phyloP scores from a whole-genome alignment of 2,329 filamentous ascomycete species.

The Pseudopithomyces maydicus region DNA sequence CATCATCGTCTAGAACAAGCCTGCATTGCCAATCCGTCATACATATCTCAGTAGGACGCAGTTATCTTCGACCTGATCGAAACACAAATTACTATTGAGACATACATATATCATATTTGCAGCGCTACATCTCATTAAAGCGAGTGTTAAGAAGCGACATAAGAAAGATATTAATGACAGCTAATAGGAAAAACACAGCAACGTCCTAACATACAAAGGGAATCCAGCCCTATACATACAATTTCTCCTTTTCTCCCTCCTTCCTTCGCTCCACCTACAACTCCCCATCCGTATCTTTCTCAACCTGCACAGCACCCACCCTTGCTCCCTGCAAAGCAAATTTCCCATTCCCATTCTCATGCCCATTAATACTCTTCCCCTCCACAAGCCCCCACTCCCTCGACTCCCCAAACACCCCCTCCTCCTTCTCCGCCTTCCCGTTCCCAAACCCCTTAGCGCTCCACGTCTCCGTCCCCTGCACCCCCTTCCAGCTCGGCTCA shows the following conservation, averaged over 20 bases:
- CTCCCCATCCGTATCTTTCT: neutral
- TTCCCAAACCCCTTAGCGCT: constrained; percentile 50
- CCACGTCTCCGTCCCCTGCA: constrained; percentile 56
- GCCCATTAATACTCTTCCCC: neutral
- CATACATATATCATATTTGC: too few species aligned
- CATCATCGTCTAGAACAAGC: too few species aligned
- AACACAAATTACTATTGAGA: too few species aligned
- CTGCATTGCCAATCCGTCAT: too few species aligned
- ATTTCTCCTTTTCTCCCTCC: too few species aligned
- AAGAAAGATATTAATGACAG: too few species aligned
- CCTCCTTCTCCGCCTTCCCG: constrained; percentile 53
- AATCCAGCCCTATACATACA: neutral
- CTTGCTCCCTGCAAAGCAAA: neutral
- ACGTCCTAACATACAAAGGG: neutral
- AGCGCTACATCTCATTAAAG: too few species aligned
- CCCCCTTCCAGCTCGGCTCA: constrained; percentile 45
- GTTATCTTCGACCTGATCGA: too few species aligned
- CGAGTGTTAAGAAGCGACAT: too few species aligned
- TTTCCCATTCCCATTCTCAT: constrained; percentile 18
- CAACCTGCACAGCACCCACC: neutral
- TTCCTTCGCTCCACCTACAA: neutral
- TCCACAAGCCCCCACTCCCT: constrained; percentile 38
- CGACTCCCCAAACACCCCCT: constrained; percentile 39
- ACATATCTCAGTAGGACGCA: too few species aligned
- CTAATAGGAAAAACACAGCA: too few species aligned